These are phyloP conservation scores for Paramecium primaurelia DNA, from an alignment of 73 alveolate species.

Conservation along the genomic window DNA sequence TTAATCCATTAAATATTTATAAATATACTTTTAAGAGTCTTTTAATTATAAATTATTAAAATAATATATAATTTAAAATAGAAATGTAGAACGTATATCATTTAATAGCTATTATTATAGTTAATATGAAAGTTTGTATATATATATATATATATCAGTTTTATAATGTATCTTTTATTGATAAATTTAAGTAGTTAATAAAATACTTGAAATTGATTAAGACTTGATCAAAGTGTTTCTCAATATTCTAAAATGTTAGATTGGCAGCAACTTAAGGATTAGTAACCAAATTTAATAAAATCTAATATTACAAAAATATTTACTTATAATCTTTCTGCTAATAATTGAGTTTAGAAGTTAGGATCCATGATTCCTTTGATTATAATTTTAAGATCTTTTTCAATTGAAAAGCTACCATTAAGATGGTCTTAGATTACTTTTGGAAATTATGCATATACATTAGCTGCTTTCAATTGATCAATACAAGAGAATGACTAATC, in stretches of 20 bases:
- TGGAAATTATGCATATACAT: not conserved
- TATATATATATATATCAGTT: not conserved
- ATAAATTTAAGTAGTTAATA: not conserved
- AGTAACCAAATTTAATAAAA: not conserved
- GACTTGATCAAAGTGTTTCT: constrained; percentile 9
- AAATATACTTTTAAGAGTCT: too few species aligned
- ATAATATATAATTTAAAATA: too few species aligned
- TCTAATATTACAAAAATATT: not conserved
- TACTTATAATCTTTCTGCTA: constrained; percentile 33
- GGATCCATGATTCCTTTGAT: constrained; percentile 35
- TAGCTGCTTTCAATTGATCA: not conserved
- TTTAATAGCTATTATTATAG: too few species aligned
- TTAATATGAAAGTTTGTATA: too few species aligned
- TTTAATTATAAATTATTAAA: too few species aligned
- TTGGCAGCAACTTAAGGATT: not conserved
- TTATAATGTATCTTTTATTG: not conserved
- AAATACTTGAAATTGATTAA: not conserved
- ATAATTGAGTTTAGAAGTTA: not conserved
- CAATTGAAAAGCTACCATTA: not conserved
- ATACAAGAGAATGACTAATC: not conserved
- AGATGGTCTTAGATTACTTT: constrained; percentile 2
- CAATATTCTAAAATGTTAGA: not conserved
- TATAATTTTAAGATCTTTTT: not conserved
- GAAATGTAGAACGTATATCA: too few species aligned
- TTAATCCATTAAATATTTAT: too few species aligned